Evolutionary conservation across 2,329 filamentous ascomycete genomes (phyloP).

Genomic region (Hypomyces perniciosus): DNA sequence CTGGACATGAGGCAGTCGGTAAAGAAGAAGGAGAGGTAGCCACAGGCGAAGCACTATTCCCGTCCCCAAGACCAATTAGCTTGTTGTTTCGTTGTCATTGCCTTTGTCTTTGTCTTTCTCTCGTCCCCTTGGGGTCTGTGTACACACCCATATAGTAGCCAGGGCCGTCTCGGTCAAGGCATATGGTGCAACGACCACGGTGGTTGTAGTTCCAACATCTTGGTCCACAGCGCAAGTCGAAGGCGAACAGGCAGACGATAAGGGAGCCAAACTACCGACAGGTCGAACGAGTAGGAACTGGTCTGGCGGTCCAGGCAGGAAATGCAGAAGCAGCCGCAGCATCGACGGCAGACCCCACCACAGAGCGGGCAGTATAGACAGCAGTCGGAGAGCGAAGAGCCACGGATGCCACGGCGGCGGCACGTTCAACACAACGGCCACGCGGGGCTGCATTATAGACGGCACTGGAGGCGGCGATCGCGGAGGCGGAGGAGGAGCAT

Average conservation of each 20-base stretch:
- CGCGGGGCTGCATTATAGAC: constrained; percentile 63
- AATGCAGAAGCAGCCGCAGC: constrained; percentile 60
- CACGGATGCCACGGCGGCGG: constrained; percentile 67
- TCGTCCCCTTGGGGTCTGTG: background rate
- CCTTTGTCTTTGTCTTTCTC: background rate
- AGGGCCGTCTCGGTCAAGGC: constrained; percentile 61
- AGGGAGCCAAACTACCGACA: constrained; percentile 6
- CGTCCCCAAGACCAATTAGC: background rate
- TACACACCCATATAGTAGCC: constrained; percentile 67
- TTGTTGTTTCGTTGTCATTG: background rate
- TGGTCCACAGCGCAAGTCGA: constrained; percentile 1
- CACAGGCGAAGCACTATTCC: constrained; percentile 64
- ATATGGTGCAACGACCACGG: constrained; percentile 22
- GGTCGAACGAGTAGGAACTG: constrained; percentile 23
- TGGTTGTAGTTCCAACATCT: background rate
- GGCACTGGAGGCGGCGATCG: constrained; percentile 16
- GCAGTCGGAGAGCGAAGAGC: constrained; percentile 64
- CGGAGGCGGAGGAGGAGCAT: background rate
- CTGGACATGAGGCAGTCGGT: constrained; percentile 80
- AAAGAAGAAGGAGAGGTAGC: constrained; percentile 76
- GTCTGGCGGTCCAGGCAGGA: constrained; percentile 39
- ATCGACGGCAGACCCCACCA: constrained; percentile 67
- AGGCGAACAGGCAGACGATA: background rate
- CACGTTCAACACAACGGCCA: constrained; percentile 72
- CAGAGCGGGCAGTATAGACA: constrained; percentile 63